Evolutionary conservation across 805 yeast genomes (phyloP), one percentile per base, ranked within the genome.

Genomic region (Nakazawaea ishiwadae): DNA sequence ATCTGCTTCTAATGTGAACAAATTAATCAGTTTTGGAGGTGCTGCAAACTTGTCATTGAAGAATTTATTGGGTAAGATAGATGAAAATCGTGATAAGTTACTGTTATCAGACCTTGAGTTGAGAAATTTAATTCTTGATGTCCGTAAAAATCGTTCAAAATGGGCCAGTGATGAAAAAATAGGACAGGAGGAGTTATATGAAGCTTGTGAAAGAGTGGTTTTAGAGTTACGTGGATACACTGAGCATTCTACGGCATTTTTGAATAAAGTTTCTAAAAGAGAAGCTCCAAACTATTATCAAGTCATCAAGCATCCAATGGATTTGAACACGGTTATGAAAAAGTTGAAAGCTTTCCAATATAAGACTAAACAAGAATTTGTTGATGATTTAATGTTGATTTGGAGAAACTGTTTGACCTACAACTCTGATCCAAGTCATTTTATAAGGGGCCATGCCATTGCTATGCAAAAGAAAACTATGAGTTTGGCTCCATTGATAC

Each of bases 251-350:
- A 89, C 97, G 1, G 96, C 98, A 0, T 93, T 93, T 55, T 69
- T 93, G 50, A 93, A 90, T 63, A 86, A 87, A 56, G 99, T 93
- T n/a, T 87, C 93, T 44, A 93, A 93, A 58, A 74, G 99, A 42
- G 99, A 93, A 54, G 99, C 99, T 0, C 99, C 99, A 6, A 93
- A 93, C 57, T 93, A 93, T 62, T 88, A 88, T 49, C 81, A 83
- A 43, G 73, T 93, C 31, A 91, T 93, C 53, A 90, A 88, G 52
- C 78, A 77, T 44, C 98, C 99, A 17, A 93, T 93, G 99, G 99
- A 93, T 56, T 68, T 93, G 50, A 90, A 89, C 55, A 91, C 97
- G 0, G 96, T 95, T 11, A 71, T 88, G 79, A 90, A 89, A 55
- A 93, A 91, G 58, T 65, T 95, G 53, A 89, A 89, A 55, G 68